phyloP scores from a whole-genome alignment of 192 early-diverging fungal species.

The Kappamyces sp. region DNA sequence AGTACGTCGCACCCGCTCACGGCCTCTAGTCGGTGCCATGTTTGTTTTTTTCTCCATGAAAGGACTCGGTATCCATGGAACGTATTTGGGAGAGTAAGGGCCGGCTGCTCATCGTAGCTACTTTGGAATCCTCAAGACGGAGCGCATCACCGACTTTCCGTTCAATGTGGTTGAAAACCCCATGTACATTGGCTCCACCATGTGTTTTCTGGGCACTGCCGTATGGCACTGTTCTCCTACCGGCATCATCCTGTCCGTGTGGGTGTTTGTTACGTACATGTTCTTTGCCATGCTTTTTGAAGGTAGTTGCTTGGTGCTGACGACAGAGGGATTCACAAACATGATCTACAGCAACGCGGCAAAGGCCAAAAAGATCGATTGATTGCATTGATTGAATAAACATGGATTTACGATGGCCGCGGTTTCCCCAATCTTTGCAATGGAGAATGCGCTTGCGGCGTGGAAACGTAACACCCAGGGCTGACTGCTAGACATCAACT shows the following conservation, averaged over 20 bases:
- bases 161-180: conserved; percentile 89
- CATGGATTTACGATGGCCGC: too few relatives aligned
- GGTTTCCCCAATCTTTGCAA: neutral
- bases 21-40: conserved; percentile 47
- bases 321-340: conserved; percentile 10
- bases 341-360: conserved; percentile 9
- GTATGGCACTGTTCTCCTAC: conserved; percentile 48
- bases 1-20: neutral
- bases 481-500: conserved; percentile 49
- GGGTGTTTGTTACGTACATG: conserved; percentile 14
- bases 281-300: conserved; percentile 8
- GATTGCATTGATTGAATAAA: too few relatives aligned
- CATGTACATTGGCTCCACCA: conserved; percentile 90
- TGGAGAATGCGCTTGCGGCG: too few relatives aligned
- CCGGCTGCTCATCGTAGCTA: conserved; percentile 64
- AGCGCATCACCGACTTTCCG: conserved; percentile 80
- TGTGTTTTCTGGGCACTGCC: conserved; percentile 77
- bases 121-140: conserved; percentile 81
- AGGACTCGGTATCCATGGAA: conserved; percentile 80
- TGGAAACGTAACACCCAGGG: too few relatives aligned
- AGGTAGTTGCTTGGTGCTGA: neutral
- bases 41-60: conserved; percentile 82
- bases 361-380: neutral
- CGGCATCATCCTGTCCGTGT: conserved; percentile 11
- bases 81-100: conserved; percentile 65